Base-by-base conservation (phyloP, 495 filamentous ascomycete genomes). In the Usnea hakonensis region DNA sequence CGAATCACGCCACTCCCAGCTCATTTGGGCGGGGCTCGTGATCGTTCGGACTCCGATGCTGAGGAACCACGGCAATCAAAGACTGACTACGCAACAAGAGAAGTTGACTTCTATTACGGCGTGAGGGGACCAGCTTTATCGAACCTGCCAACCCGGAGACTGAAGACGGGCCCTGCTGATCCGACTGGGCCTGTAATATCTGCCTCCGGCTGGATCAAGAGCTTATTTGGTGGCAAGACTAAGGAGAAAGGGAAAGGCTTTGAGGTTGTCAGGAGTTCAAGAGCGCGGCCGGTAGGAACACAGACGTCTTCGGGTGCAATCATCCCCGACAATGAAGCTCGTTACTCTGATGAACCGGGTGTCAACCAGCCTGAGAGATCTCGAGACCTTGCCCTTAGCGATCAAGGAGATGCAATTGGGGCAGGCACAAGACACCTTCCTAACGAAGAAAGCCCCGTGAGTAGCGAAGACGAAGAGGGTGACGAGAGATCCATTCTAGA, bases 181-280 rank as follows among this genome's bases (percentile, higher is more conserved):
- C 94, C 94, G 8, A 95, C 92, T 38, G 87, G 90, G 0, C 91
- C 93, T 3, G 88, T 94, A 16, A 86, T 89, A 6, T 90, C 88
- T 11, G 92, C 94, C 2, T 86, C 89, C 4, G 90, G 90, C 1
- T 98, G 92, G 88, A 82, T 98, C 72, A 86, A 88, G 66, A 80
- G 80, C 40, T 74, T 95, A 37, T 82, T 96, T 61, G 85, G 85
- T 35, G 89, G 87, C 10, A 91, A 94, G 72, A 88, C 83, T 4
- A 96, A 94, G 67, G 90, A 94, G 48, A 94, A 83, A 57, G 88
- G 87, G 35, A 97, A 96, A 73, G 94, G 94, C 0, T 98, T 98
- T 61, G 94, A 96, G 71, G 94, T 98, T 19, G 94, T 97, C 16
- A 79, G 94, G 69, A 95, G 91, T 68, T 81, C 89, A 44, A 81